These are phyloP conservation scores for Filobasidium floriforme DNA, from an alignment of 768 basidiomycete genomes.

Conservation along the genomic window DNA sequence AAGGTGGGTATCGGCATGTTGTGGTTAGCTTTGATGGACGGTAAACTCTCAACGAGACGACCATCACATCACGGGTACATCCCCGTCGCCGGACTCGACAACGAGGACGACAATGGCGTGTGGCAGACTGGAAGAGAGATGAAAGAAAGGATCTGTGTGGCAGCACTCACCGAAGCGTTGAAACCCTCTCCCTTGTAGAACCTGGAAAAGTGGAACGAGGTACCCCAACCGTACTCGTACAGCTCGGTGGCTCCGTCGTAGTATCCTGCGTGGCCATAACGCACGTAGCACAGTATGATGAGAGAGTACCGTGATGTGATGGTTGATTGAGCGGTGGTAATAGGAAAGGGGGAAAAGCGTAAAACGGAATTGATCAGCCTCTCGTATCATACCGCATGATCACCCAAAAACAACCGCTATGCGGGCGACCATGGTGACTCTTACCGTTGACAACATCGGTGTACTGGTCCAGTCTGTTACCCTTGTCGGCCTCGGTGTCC, in stretches of 20 bases:
- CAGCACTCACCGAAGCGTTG: constrained; percentile 39
- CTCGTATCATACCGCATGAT: not conserved
- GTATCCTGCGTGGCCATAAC: constrained; percentile 57
- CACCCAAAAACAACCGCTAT: not conserved
- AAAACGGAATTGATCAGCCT: not conserved
- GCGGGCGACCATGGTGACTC: constrained; percentile 29
- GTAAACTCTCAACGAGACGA: too few relatives aligned
- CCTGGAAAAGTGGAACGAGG: constrained; percentile 92
- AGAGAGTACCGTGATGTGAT: not conserved
- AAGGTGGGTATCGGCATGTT: not conserved
- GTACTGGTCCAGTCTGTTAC: constrained; percentile 71
- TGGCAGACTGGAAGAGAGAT: not conserved
- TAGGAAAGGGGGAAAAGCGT: not conserved
- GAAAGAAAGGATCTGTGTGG: not conserved
- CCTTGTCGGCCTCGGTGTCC: constrained; percentile 60
- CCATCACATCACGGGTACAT: too few relatives aligned
- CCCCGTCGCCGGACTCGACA: too few relatives aligned
- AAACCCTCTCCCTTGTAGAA: constrained; percentile 74
- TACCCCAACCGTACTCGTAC: constrained; percentile 75
- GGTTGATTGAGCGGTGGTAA: not conserved
- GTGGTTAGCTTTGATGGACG: not conserved
- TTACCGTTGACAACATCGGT: constrained; percentile 87
- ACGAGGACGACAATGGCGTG: too few relatives aligned
- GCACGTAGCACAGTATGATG: not conserved
- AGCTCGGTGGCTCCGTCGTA: constrained; percentile 94